Conservation (phyloP, 768 basidiomycete genomes). For the Gautieria morchelliformis region DNA sequence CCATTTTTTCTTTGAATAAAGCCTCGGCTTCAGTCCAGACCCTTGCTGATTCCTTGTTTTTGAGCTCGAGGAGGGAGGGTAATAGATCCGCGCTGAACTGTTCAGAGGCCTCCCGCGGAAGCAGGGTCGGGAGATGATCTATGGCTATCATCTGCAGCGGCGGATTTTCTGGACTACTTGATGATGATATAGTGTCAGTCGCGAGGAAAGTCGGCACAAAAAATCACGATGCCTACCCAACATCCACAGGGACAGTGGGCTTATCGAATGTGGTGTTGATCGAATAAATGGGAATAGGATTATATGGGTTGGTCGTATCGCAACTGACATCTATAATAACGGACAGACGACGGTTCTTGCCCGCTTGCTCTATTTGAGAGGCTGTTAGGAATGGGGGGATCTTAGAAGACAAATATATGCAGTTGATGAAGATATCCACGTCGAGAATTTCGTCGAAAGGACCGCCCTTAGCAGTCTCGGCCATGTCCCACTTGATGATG, state of each 20-base stretch:
- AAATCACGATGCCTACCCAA: slow-evolving; percentile 45
- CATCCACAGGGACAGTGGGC: slow-evolving; percentile 81
- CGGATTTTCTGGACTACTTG: slow-evolving; percentile 47
- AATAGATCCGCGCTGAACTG: slow-evolving; percentile 87
- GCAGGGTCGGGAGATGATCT: slow-evolving; percentile 90
- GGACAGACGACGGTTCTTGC: slow-evolving; percentile 53
- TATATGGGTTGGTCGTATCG: slow-evolving; percentile 97
- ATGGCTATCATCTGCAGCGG: slow-evolving; percentile 84
- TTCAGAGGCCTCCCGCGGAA: slow-evolving; percentile 94
- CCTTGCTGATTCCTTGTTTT: slow-evolving; percentile 49
- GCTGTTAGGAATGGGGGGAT: slow-evolving; percentile 78
- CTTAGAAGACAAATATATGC: slow-evolving; percentile 86
- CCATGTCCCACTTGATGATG: slow-evolving; percentile 97
- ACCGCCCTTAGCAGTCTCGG: slow-evolving; percentile 92
- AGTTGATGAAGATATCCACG: slow-evolving; percentile 97
- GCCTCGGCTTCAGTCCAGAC: slow-evolving; percentile 87
- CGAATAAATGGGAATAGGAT: slow-evolving; percentile 91
- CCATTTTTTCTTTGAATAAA: slow-evolving; percentile 63
- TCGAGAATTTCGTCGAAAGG: slow-evolving; percentile 93
- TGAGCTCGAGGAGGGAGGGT: slow-evolving; percentile 74
- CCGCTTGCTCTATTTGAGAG: slow-evolving; percentile 64
- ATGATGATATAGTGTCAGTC: not conserved
- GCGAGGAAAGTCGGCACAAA: slow-evolving; percentile 2
- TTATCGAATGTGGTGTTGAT: slow-evolving; percentile 91
- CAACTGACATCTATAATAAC: slow-evolving; percentile 97